Conservation (phyloP, 2,329 filamentous ascomycete species). For the Colletotrichum brevisporum region DNA sequence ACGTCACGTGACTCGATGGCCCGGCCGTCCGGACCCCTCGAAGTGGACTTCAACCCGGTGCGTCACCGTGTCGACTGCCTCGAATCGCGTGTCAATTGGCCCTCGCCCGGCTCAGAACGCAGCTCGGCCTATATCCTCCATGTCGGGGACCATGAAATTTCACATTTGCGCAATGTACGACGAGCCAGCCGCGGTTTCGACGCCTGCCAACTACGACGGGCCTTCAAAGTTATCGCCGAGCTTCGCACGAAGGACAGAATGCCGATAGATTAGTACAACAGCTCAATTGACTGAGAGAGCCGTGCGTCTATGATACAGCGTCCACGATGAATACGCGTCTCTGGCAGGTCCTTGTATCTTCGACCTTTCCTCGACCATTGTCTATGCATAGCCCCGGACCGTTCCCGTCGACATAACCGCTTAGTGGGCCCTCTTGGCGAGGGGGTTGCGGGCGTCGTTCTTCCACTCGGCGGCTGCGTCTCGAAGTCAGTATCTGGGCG, state of each 20-base stretch:
- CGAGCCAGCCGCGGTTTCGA: too few relatives aligned
- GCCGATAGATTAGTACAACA: conserved; percentile 30
- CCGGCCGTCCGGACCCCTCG: conserved; percentile 8
- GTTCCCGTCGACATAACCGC: conserved; percentile 30
- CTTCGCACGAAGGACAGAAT: not conserved
- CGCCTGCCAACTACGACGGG: too few relatives aligned
- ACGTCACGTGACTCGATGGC: conserved; percentile 11
- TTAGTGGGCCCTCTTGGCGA: conserved; percentile 66
- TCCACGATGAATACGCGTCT: conserved; percentile 30
- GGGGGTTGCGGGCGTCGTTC: conserved; percentile 94
- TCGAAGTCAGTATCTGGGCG: conserved; percentile 45
- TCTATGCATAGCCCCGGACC: conserved; percentile 29
- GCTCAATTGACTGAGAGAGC: conserved; percentile 33
- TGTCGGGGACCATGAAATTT: too few relatives aligned
- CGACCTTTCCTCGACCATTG: conserved; percentile 25
- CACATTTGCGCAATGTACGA: too few relatives aligned
- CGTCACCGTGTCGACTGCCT: not conserved
- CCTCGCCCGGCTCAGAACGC: not conserved
- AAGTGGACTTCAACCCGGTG: conserved; percentile 17
- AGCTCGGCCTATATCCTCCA: too few relatives aligned
- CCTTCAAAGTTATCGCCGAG: not conserved
- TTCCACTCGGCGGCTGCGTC: conserved; percentile 89
- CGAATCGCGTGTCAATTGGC: not conserved
- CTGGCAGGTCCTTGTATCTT: conserved; percentile 20
- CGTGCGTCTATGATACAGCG: conserved; percentile 43